A percentile compares a stretch with the other conserved stretches of the same genome.
These are phyloP conservation scores for Lipomyces kockii DNA, from an alignment of 805 yeast species.

Conservation along the genomic window DNA sequence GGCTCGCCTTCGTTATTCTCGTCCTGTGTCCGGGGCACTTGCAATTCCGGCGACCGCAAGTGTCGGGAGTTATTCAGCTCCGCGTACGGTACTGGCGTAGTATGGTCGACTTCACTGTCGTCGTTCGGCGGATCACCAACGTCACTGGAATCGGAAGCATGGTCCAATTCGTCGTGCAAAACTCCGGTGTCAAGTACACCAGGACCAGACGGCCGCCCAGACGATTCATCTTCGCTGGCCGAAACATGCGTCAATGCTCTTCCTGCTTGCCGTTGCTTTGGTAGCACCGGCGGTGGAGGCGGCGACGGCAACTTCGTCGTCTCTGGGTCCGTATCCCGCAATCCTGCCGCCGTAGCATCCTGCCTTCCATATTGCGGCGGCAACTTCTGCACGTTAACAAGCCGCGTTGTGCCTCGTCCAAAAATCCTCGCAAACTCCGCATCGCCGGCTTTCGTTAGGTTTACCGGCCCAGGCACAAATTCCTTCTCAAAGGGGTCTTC, in stretches of 20 bases:
- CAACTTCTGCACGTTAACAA: background rate
- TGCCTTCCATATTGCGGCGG: slow-evolving; percentile 3
- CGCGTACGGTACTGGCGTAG: background rate
- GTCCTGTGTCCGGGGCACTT: slow-evolving; percentile 1
- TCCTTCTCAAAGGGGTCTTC: slow-evolving; percentile 7
- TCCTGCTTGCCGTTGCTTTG: background rate
- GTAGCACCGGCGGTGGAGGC: background rate
- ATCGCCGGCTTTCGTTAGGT: background rate
- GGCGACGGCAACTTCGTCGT: background rate
- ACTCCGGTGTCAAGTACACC: background rate
- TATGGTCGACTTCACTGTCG: background rate
- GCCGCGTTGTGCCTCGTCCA: background rate
- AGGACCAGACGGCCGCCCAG: background rate
- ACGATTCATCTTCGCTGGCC: background rate
- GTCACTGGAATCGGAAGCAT: slow-evolving; percentile 3
- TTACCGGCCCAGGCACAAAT: slow-evolving; percentile 7
- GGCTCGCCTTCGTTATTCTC: background rate
- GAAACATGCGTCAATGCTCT: background rate
- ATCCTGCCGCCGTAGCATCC: background rate
- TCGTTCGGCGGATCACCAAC: background rate
- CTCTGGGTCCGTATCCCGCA: background rate
- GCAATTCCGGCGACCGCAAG: background rate
- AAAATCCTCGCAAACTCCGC: background rate
- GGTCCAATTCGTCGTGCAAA: background rate
- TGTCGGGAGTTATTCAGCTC: background rate